Evolutionary conservation across 2,329 filamentous ascomycete genomes (phyloP).

Genomic region (Colletotrichum sp.): DNA sequence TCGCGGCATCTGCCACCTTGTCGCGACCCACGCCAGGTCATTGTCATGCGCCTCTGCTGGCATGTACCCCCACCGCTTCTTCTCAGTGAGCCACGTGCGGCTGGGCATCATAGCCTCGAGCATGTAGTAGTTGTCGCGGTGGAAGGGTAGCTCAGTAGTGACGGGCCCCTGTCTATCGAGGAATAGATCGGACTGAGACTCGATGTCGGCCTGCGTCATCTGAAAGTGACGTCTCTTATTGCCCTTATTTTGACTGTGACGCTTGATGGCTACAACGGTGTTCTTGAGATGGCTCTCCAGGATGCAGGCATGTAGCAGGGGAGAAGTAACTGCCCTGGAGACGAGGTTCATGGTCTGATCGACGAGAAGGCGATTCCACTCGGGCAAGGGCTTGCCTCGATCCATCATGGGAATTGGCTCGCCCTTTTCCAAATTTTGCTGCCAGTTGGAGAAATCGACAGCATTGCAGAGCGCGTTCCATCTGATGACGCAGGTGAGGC

Average conservation of each 20-base stretch:
- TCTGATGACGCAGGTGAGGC: slow-evolving; percentile 58
- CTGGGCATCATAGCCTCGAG: slow-evolving; percentile 63
- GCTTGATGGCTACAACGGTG: slow-evolving; percentile 31
- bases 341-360: slow-evolving; percentile 48
- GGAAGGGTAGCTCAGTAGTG: slow-evolving; percentile 57
- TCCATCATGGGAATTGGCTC: slow-evolving; percentile 58
- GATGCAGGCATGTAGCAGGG: slow-evolving; percentile 54
- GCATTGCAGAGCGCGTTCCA: slow-evolving; percentile 62
- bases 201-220: slow-evolving; percentile 43
- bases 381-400: slow-evolving; percentile 45
- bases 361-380: slow-evolving; percentile 56
- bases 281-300: slow-evolving; percentile 33
- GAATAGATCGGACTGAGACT: slow-evolving; percentile 53
- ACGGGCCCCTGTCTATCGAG: slow-evolving; percentile 55
- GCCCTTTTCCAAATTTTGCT: slow-evolving; percentile 52
- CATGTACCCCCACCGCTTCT: slow-evolving; percentile 54
- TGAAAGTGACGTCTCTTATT: slow-evolving; percentile 44
- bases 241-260: slow-evolving; percentile 52
- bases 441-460: slow-evolving; percentile 64
- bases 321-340: slow-evolving; percentile 47
- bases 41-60: slow-evolving; percentile 42
- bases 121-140: slow-evolving; percentile 64
- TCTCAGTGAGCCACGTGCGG: slow-evolving; percentile 54
- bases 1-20: background rate
- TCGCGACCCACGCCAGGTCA: slow-evolving; percentile 32